phyloP scores from a whole-genome alignment of 2,329 filamentous ascomycete genomes.

The Sordariomycetes sp. region DNA sequence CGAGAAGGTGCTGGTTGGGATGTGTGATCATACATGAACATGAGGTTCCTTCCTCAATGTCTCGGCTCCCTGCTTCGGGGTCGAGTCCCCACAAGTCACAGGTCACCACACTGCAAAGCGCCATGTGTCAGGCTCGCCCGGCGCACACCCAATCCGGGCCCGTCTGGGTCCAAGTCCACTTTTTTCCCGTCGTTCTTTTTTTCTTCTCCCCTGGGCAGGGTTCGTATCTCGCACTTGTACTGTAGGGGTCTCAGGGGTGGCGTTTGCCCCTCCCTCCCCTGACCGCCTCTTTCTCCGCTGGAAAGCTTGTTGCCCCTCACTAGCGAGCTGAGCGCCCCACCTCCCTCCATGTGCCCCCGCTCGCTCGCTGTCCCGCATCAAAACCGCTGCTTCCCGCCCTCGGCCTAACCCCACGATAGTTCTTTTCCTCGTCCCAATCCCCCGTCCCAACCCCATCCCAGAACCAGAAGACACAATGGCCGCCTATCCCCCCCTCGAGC shows the following conservation, averaged over 20 bases:
- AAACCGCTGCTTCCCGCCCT: slow-evolving; percentile 2
- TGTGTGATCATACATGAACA: too few species aligned
- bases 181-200: too few species aligned
- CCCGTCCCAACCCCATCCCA: not conserved
- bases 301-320: not conserved
- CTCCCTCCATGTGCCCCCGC: not conserved
- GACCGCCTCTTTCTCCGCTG: slow-evolving; percentile 1
- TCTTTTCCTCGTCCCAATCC: not conserved
- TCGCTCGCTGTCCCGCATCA: not conserved
- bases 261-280: not conserved
- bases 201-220: too few species aligned
- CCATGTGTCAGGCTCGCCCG: not conserved
- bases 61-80: not conserved
- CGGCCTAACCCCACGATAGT: slow-evolving; percentile 9
- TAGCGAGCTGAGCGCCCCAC: too few species aligned
- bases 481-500: slow-evolving; percentile 61
- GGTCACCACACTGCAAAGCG: not conserved
- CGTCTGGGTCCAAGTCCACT: not conserved
- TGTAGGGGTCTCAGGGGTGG: not conserved
- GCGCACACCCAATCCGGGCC: not conserved
- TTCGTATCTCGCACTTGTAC: too few species aligned
- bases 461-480: slow-evolving; percentile 25
- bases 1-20: not conserved
- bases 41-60: not conserved
- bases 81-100: not conserved